Conservation (phyloP, 139 green algal genomes). For the Tetradesmus lagerheimii region DNA sequence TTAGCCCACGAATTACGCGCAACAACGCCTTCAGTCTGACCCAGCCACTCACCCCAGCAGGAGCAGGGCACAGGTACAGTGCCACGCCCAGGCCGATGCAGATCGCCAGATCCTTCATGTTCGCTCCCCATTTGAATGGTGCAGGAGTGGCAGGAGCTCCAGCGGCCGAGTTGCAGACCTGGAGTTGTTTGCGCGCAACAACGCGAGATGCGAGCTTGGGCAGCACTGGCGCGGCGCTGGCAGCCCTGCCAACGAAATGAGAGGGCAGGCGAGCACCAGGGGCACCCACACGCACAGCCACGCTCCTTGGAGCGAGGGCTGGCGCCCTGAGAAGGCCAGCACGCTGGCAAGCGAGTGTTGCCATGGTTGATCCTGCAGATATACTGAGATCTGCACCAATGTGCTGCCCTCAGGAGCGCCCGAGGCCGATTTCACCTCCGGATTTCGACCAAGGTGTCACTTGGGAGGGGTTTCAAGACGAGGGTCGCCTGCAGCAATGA, state of each 20-base stretch:
- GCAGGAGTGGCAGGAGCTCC: slow-evolving; percentile 9
- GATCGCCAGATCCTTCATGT: slow-evolving; percentile 87
- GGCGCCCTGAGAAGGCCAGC: slow-evolving; percentile 30
- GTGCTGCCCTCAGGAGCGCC: not conserved
- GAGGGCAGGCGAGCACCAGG: not conserved
- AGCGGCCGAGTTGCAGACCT: not conserved
- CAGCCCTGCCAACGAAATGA: not conserved
- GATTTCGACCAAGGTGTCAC: not conserved
- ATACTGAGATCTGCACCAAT: not conserved
- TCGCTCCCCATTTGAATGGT: slow-evolving; percentile 76
- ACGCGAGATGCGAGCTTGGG: slow-evolving; percentile 28
- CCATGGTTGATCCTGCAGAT: slow-evolving; percentile 20
- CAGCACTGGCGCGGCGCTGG: not conserved
- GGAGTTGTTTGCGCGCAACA: not conserved
- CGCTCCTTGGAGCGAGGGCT: slow-evolving; percentile 3
- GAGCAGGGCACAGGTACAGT: slow-evolving; percentile 88
- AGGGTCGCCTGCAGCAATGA: not conserved
- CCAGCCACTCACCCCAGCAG: slow-evolving; percentile 82
- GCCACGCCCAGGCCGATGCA: slow-evolving; percentile 81
- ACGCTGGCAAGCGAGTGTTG: slow-evolving; percentile 31
- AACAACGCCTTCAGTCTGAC: slow-evolving; percentile 52
- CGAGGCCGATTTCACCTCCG: not conserved
- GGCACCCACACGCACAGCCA: slow-evolving; percentile 5
- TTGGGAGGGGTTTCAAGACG: not conserved
- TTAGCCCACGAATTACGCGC: not conserved